Base-by-base conservation (phyloP, 2,329 filamentous ascomycete genomes). In the Penicillium vulpinum region DNA sequence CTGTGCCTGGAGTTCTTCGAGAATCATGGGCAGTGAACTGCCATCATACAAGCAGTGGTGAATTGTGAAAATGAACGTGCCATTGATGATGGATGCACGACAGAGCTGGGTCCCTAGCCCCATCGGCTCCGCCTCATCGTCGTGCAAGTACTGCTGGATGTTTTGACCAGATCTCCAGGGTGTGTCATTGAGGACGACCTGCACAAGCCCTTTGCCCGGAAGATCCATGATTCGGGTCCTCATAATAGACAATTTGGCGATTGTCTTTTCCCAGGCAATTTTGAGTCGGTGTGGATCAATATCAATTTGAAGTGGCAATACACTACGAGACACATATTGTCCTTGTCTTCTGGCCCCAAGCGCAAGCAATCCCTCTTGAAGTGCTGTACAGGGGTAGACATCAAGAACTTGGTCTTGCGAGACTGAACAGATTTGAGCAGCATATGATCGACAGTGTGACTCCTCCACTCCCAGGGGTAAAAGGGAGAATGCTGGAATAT, bases 331-430 rank as follows among this genome's bases (percentile, higher is more conserved):
- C 15, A 49, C n/a, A 29, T 49, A 49, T 18, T 39, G 22, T 15
- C 46, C 46, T 8, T 38, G 22, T 28, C 33, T 8, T 26, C 46
- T 24, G 6, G 49, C 21, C 6, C 49, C 28, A 10, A 51, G 28
- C 26, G 49, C 49, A 29, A 51, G 38, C 18, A 51, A 21, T 26
- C 49, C 49, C 22, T 41, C 49, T 18, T 51, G 49, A n/a, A 51
- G 39, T 29, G 49, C 24, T n/a, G 49, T 51, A 7, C 49, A 51
- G 10, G 49, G 49, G 21, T 41, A 51, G 21, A 35, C 16, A 44
- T 51, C 49, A 16, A 43, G 40, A 24, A 51, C 28, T 15, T 18
- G 49, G 24, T 44, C 31, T 24, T 36, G 18, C 10, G 38, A 26
- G 4, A 51, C 49, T 0, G 21, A 33, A 21, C 49, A 51, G 1